Base-by-base conservation (phyloP, 305 asterid genomes). In the Fraxinus greggii region DNA sequence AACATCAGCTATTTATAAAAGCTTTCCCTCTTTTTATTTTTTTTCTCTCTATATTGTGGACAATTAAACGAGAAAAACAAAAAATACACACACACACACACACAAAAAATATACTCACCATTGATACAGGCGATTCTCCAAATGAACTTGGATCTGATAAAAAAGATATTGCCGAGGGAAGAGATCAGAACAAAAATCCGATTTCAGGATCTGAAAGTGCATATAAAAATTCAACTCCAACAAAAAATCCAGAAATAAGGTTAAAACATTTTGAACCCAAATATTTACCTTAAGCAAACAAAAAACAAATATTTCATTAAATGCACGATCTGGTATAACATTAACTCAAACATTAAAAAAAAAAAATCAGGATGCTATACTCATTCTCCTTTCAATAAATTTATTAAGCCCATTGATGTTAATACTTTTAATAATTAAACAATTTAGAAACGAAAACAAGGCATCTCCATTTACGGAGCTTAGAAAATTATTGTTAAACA, bases 91-190 rank as follows among this genome's bases (percentile, higher is more conserved):
- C 1, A 45, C 0, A 12, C 3, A 45, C 17, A 45, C 2, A 45
- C 19, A 48, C n/a, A n/a, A n/a, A n/a, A n/a, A n/a, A 48, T 81
- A 63, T 69, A 73, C 97, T 91, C 88, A 93, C 98, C 98, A 94
- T 93, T 23, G 85, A 83, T 76, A 83, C 80, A 86, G 80, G 82
- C 85, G 83, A 84, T 86, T 51, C 83, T 9, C 36, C 35, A 65
- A 86, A 84, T 77, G 54, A 82, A 80, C 85, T 72, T 61, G 82
- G 56, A 78, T 90, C 97, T 89, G 97, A 72, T 56, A 48, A 82
- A 72, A 72, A 45, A 15, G 19, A 3, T 15, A 80, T 12, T 24
- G 40, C 67, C 3, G 15, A 83, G 9, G 23, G 31, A 82, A 38
- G 8, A 69, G 29, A 74, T 83, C 79, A 86, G 83, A 72, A 75